Evolutionary conservation across 805 yeast genomes (phyloP), one percentile per base, ranked within the genome.

Genomic region (Candida manassasensis): DNA sequence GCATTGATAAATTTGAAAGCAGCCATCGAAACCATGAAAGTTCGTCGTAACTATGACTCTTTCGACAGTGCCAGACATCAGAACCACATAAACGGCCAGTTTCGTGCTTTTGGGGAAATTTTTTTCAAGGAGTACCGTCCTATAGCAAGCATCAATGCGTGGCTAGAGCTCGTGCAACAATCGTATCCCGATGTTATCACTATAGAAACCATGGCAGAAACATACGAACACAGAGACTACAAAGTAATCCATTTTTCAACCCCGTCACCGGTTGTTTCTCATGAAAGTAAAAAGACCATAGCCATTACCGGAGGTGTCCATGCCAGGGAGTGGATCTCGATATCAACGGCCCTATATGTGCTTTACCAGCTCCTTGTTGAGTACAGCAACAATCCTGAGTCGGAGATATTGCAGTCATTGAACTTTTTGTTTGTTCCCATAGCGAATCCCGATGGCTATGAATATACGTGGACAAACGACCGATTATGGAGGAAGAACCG

Each of bases 361-460:
- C 67, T 53, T 41, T 85, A 40, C 39, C 48, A 52, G 25, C 36
- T 66, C 37, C 43, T 67, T n/a, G 42, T 50, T 15, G 55, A 41
- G 37, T 63, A 63, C 41, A 50, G 47, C 15, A 38, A 43, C 15
- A 46, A 61, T 35, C 68, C 66, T 1, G 44, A 67, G 64, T 46
- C 53, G 11, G 39, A 37, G 18, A 37, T 45, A 40, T 57, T 86
- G 40, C 63, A 78, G 30, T 61, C 76, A 29, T 56, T 85, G 39
- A 90, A 86, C 49, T 83, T 84, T 47, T 55, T 84, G 21, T 78
- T 88, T 44, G 69, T 87, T 19, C 97, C 97, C 0, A 84, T 86
- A 9, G 73, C 80, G 57, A 88, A 88, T 51, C 96, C 96, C 1
- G 97, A 88, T 59, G 97, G 97, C 0, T 88, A 88, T 54, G 84